Evolutionary conservation across 192 early-diverging fungal species (phyloP).

Genomic region (Rhizoclosmatium globosum): DNA sequence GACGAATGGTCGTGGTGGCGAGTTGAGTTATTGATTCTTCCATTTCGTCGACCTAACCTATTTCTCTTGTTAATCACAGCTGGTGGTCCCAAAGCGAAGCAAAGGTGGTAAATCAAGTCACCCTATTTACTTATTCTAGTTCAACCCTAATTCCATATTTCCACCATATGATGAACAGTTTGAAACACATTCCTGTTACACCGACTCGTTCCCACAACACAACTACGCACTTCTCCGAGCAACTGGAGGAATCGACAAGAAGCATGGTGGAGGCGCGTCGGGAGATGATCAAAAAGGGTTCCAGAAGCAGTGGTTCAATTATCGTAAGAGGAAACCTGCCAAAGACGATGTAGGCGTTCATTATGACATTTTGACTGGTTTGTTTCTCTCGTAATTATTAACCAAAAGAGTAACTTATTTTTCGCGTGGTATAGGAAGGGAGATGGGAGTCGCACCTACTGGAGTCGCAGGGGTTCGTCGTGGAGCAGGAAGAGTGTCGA

Average conservation of each 20-base stretch:
- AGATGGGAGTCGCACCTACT: slow-evolving; percentile 7
- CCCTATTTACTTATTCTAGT: neutral
- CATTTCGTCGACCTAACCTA: neutral
- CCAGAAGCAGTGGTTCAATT: slow-evolving; percentile 43
- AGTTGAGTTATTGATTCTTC: slow-evolving; percentile 29
- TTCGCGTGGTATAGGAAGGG: neutral
- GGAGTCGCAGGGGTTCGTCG: slow-evolving; percentile 1
- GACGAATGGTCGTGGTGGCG: slow-evolving; percentile 49
- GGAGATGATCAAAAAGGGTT: slow-evolving; percentile 22
- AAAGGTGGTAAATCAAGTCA: neutral
- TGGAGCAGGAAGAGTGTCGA: slow-evolving; percentile 47
- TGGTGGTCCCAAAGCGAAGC: slow-evolving; percentile 52
- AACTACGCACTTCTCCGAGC: slow-evolving; percentile 40
- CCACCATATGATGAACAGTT: slow-evolving; percentile 14
- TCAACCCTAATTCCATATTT: neutral
- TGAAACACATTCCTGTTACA: slow-evolving; percentile 41
- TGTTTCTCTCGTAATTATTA: slow-evolving; percentile 4
- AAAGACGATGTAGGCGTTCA: slow-evolving; percentile 42
- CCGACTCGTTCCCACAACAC: slow-evolving; percentile 49
- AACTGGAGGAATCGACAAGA: slow-evolving; percentile 6
- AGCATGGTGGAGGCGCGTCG: neutral
- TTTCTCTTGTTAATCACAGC: neutral
- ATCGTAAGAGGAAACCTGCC: slow-evolving; percentile 46
- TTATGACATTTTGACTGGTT: slow-evolving; percentile 56
- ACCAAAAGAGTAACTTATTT: neutral